Evolutionary conservation across 345 rosid species (phyloP).

Genomic region (Turritis glabra): DNA sequence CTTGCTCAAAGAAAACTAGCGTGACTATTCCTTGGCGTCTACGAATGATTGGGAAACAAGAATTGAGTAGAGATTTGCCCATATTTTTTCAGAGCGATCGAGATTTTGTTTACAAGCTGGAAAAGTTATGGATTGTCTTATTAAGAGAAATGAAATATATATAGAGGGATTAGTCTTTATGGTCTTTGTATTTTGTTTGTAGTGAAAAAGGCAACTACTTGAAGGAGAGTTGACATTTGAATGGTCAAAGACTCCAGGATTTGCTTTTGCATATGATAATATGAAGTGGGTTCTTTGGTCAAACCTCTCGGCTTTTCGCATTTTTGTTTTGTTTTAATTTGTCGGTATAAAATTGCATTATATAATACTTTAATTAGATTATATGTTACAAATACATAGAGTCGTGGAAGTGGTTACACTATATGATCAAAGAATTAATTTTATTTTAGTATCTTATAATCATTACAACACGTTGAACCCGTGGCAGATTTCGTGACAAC

Average conservation of each 20-base stretch:
- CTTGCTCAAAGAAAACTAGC: constrained; percentile 60
- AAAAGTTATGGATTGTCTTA: constrained; percentile 31
- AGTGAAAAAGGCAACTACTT: constrained; percentile 32
- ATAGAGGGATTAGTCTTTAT: constrained; percentile 7
- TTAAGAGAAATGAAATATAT: constrained; percentile 20
- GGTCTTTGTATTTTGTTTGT: constrained; percentile 31
- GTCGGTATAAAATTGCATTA: not conserved
- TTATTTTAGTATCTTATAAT: not conserved
- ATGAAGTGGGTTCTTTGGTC: constrained; percentile 52
- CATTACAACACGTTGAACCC: constrained; percentile 23
- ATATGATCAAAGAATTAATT: not conserved
- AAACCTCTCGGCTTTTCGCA: constrained; percentile 49
- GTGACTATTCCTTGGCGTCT: constrained; percentile 37
- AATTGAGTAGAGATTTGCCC: constrained; percentile 43
- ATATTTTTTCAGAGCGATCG: constrained; percentile 30
- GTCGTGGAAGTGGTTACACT: constrained; percentile 21
- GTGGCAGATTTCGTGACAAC: constrained; percentile 2
- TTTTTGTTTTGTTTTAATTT: not conserved
- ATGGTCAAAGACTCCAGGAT: constrained; percentile 30
- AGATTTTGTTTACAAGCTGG: not conserved
- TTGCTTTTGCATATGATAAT: constrained; percentile 19
- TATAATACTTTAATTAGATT: not conserved
- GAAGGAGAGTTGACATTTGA: constrained; percentile 39
- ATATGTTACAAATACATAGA: not conserved
- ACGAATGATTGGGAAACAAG: constrained; percentile 29